Evolutionary conservation across 257 asterid genomes (phyloP).

Genomic region (Thymus quinquecostatus): DNA sequence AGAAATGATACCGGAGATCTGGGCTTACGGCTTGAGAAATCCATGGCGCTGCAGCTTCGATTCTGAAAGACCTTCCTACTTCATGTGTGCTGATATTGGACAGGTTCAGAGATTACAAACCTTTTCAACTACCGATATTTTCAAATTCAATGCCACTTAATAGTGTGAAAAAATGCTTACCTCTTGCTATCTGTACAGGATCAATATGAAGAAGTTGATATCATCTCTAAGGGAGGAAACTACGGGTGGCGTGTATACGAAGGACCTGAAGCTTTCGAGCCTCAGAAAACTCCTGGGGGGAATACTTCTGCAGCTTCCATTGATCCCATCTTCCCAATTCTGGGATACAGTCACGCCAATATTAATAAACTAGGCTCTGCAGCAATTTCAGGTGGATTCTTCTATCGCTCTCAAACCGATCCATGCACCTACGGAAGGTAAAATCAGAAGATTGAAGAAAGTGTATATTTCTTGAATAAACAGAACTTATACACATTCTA

Average conservation of each 20-base stretch:
- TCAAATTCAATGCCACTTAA: too few species aligned
- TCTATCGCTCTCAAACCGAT: slow-evolving; percentile 81
- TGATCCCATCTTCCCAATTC: slow-evolving; percentile 73
- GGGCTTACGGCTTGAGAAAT: slow-evolving; percentile 83
- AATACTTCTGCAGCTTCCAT: slow-evolving; percentile 57
- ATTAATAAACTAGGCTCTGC: slow-evolving; percentile 81
- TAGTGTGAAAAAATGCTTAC: background rate
- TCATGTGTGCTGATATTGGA: slow-evolving; percentile 81
- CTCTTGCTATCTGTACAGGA: slow-evolving; percentile 45
- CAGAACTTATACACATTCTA: background rate
- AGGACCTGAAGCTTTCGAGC: slow-evolving; percentile 61
- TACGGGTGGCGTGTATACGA: slow-evolving; percentile 91
- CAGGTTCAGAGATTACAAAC: slow-evolving; percentile 47
- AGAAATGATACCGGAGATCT: slow-evolving; percentile 68
- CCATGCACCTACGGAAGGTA: slow-evolving; percentile 95
- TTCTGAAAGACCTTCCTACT: slow-evolving; percentile 85
- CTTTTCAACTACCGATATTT: too few species aligned
- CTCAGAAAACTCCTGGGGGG: slow-evolving; percentile 59
- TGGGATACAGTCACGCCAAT: slow-evolving; percentile 72
- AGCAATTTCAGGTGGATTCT: slow-evolving; percentile 80
- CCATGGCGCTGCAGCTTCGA: slow-evolving; percentile 99
- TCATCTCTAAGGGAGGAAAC: slow-evolving; percentile 89
- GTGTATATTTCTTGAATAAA: slow-evolving; percentile 15
- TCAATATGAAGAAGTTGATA: slow-evolving; percentile 82
- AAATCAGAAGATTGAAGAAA: slow-evolving; percentile 12